phyloP scores from a whole-genome alignment of 225 moss, liverwort and hornwort genomes.

The Ulota crispa region DNA sequence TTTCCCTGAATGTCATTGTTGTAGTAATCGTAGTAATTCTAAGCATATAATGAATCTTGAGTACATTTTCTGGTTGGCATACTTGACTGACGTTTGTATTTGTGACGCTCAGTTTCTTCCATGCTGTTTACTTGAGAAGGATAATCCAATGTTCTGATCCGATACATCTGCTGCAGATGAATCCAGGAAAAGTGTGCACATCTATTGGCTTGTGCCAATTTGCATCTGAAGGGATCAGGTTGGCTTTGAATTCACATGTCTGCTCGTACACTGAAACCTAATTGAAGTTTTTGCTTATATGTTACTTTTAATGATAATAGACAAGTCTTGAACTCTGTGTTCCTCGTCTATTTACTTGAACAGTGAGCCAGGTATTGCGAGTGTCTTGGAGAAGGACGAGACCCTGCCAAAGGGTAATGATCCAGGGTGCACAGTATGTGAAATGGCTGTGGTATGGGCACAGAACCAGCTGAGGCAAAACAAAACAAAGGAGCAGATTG shows the following conservation, averaged over 20 bases:
- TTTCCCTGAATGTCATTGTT: neutral
- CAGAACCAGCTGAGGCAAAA: slow-evolving; percentile 87
- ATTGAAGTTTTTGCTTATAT: neutral
- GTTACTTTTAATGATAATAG: neutral
- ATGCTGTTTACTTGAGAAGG: neutral
- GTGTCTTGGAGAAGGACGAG: slow-evolving; percentile 64
- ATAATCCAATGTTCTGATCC: neutral
- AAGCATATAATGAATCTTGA: neutral
- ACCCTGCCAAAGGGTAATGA: slow-evolving; percentile 38
- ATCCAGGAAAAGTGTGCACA: slow-evolving; percentile 80
- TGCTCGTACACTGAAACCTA: neutral
- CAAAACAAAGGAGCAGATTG: slow-evolving; percentile 71
- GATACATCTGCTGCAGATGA: slow-evolving; percentile 62
- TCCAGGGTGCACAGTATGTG: slow-evolving; percentile 78
- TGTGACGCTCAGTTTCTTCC: neutral
- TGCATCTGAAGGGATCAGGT: slow-evolving; percentile 40
- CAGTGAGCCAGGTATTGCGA: slow-evolving; percentile 67
- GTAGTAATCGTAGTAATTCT: neutral
- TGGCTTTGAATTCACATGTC: neutral
- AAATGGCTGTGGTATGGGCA: slow-evolving; percentile 98
- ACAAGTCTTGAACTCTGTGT: neutral
- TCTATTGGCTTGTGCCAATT: slow-evolving; percentile 80
- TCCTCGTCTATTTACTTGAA: slow-evolving; percentile 4
- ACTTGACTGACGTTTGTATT: neutral
- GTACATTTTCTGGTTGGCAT: neutral